Evolutionary conservation across 345 rosid genomes (phyloP).

Genomic region (Noccaea caerulescens): DNA sequence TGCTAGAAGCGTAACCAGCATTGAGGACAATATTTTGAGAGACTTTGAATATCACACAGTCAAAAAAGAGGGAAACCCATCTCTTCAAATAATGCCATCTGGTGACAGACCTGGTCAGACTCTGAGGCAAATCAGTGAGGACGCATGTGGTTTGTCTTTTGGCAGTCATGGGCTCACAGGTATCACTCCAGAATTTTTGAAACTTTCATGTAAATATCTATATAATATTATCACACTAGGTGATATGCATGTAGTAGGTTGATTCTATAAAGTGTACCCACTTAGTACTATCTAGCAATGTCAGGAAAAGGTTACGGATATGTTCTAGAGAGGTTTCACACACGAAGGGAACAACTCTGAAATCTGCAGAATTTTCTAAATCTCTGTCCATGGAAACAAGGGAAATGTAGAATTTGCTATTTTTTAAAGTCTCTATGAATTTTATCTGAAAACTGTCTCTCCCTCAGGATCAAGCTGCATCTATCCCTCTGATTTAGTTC

Average conservation of each 20-base stretch:
- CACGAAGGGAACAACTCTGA: neutral
- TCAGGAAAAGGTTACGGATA: neutral
- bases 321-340: constrained; percentile 18
- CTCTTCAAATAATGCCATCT: constrained; percentile 51
- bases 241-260: constrained; percentile 17
- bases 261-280: neutral
- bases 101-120: constrained; percentile 48
- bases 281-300: constrained; percentile 4
- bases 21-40: constrained; percentile 54
- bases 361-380: constrained; percentile 1
- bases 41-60: constrained; percentile 55
- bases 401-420: constrained; percentile 11
- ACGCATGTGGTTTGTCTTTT: constrained; percentile 65
- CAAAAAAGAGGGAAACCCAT: constrained; percentile 52
- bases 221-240: constrained; percentile 16
- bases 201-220: constrained; percentile 13
- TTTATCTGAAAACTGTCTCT: constrained; percentile 17
- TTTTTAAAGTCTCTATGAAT: constrained; percentile 4
- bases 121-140: constrained; percentile 55
- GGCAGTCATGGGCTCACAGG: constrained; percentile 83
- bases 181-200: constrained; percentile 41
- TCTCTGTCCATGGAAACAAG: neutral
- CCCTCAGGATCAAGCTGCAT: constrained; percentile 74
- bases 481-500: constrained; percentile 83
- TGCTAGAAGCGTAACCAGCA: constrained; percentile 51